Evolutionary conservation across 495 filamentous ascomycete genomes (phyloP).

Genomic region (Friedmanniomyces endolithicus): DNA sequence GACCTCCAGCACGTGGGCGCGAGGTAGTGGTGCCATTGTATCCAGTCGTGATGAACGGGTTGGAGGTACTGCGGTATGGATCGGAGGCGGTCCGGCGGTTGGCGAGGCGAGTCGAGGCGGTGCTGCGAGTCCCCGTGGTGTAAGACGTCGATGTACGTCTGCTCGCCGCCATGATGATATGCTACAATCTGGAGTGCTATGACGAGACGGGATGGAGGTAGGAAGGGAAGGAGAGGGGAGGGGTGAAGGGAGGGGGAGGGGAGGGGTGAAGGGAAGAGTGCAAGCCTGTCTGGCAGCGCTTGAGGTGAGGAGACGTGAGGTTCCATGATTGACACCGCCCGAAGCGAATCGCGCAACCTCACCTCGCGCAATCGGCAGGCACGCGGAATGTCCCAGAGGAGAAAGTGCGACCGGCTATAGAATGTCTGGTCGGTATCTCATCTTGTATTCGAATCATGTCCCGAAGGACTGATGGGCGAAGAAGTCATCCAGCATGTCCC

Average conservation of each 20-base stretch:
- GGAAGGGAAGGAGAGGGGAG: background rate
- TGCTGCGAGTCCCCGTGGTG: conserved; percentile 1
- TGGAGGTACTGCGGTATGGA: conserved; percentile 1
- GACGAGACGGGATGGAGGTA: background rate
- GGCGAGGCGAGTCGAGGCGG: background rate
- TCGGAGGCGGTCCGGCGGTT: background rate
- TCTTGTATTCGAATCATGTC: too few species aligned
- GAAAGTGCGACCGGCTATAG: too few species aligned
- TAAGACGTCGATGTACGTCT: conserved; percentile 13
- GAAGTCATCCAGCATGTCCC: too few species aligned
- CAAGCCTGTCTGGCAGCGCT: too few species aligned
- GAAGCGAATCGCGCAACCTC: too few species aligned
- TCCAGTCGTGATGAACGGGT: conserved; percentile 4
- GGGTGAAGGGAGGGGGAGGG: background rate
- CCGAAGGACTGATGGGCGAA: too few species aligned
- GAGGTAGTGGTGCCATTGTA: conserved; percentile 27
- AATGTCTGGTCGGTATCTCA: too few species aligned
- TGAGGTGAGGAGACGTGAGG: background rate
- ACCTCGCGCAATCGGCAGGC: too few species aligned
- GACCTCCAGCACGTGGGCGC: conserved; percentile 33
- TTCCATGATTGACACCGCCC: background rate
- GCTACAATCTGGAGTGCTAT: too few species aligned
- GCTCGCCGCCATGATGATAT: conserved; percentile 3
- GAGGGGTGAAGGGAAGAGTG: too few species aligned
- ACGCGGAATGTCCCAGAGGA: too few species aligned